Base-by-base conservation (phyloP, 78 protist genomes). In the Chrysochromulina parva region DNA sequence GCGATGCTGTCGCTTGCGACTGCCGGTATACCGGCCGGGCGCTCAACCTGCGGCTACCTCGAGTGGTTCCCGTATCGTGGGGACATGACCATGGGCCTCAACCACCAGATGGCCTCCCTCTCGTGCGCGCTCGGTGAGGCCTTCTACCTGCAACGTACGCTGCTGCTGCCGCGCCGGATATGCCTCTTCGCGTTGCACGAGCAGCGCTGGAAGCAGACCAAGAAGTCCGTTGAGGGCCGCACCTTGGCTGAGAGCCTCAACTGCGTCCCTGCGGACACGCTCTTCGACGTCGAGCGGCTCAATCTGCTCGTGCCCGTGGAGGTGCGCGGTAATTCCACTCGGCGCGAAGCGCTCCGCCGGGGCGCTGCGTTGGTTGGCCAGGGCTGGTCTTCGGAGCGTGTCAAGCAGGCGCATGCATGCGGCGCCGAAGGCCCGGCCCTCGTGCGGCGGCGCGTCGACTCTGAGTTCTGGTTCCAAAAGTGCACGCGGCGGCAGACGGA, bases 21-120 rank as follows among this genome's bases (percentile, higher is more conserved):
- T 38, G 38, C 38, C 38, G 38, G 38, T 38, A 38, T 38, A 38
- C 38, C 38, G 38, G 38, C 38, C 38, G 38, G 38, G 38, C 38
- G 38, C 0, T 38, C 38, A 38, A 38, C 38, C 38, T 38, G 38
- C 38, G 38, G 76, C 48, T 14, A 26, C 14, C 55, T 74, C 57
- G 82, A 74, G 55, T 74, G 82, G 82, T n/a, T 10, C 22, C 82
- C 82, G 3, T 74, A 74, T 55, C 24, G 19, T 1, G 17, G 4
- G 22, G 82, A 74, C 82, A 3, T 53, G 28, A 48, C 53, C 24
- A 74, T 74, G 82, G 82, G 82, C 82, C 82, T 74, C 55, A 74
- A 74, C 55, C 82, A 74, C 82, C 82, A 74, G 82, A 11, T 48
- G 28, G 82, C 82, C 22, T 74, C 82, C 57, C 82, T 74, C 57